These are phyloP conservation scores for Saccharomycopsis hybrid DNA, from an alignment of 1,139 yeast species.

Conservation along the genomic window DNA sequence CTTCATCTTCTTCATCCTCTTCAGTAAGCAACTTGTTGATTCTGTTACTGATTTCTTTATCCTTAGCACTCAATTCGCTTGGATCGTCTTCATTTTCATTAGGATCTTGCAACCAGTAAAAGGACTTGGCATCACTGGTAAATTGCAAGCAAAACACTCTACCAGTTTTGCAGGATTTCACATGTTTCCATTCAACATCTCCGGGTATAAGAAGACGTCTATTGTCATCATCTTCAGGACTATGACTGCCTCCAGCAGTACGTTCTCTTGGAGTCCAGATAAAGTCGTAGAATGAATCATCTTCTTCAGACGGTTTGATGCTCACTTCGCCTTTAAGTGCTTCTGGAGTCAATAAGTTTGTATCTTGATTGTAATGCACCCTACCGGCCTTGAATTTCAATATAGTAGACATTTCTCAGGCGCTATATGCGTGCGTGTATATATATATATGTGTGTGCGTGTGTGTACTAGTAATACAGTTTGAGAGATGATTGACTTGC, in stretches of 20 bases:
- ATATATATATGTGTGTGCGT: too few species aligned
- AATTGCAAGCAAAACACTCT: constrained; percentile 79
- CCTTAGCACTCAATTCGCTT: constrained; percentile 55
- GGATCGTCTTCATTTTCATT: constrained; percentile 51
- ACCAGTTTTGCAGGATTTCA: constrained; percentile 72
- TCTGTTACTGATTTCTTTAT: constrained; percentile 44
- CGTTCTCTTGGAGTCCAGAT: constrained; percentile 54
- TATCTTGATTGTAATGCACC: constrained; percentile 64
- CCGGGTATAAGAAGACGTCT: constrained; percentile 71
- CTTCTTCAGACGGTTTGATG: constrained; percentile 55
- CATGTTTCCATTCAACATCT: constrained; percentile 78
- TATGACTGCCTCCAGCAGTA: constrained; percentile 30
- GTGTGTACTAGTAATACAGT: too few species aligned
- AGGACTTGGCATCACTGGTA: constrained; percentile 75
- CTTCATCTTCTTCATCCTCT: constrained; percentile 42
- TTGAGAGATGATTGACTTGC: too few species aligned
- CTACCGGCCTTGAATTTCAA: constrained; percentile 79
- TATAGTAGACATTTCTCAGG: constrained; percentile 22
- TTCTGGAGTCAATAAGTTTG: constrained; percentile 67
- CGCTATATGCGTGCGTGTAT: too few species aligned
- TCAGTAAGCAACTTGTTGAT: constrained; percentile 53
- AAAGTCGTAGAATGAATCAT: constrained; percentile 45
- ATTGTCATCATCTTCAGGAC: constrained; percentile 21
- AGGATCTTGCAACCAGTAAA: constrained; percentile 91
- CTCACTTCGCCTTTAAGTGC: constrained; percentile 71